These are phyloP conservation scores for Ascodesmis nigricans DNA, from an alignment of 495 filamentous ascomycete species.

Conservation along the genomic window DNA sequence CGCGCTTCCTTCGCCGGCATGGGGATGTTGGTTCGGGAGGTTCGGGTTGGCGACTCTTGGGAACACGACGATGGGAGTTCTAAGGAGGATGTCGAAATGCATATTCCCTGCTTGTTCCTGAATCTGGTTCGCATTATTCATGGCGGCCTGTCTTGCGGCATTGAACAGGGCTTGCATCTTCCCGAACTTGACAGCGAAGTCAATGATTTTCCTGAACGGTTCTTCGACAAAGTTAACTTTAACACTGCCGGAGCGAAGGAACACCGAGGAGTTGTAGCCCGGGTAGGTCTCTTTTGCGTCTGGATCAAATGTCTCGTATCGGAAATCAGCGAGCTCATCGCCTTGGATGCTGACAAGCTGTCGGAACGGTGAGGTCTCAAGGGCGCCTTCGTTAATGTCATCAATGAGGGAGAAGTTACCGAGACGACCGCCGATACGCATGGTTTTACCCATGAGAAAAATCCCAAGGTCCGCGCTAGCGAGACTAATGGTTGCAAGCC, in stretches of 20 bases:
- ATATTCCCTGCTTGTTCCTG: conserved; percentile 75
- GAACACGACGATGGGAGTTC: conserved; percentile 89
- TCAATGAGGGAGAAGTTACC: conserved; percentile 76
- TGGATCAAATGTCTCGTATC: conserved; percentile 83
- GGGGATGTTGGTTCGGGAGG: no score
- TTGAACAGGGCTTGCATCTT: conserved; percentile 99
- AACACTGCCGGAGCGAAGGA: conserved; percentile 72
- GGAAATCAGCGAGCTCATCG: conserved; percentile 90
- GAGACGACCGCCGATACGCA: conserved; percentile 67
- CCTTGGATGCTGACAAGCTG: conserved; percentile 85
- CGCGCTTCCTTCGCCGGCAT: no score
- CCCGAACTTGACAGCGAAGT: conserved; percentile 92
- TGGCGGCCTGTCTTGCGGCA: conserved; percentile 83
- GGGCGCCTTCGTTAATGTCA: conserved; percentile 80
- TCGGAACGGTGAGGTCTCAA: conserved; percentile 55
- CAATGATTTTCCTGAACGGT: conserved; percentile 93
- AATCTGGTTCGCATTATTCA: conserved; percentile 76
- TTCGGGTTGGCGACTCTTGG: conserved; percentile 53
- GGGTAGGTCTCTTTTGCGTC: conserved; percentile 47
- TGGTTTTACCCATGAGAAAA: conserved; percentile 59
- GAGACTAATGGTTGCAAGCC: conserved; percentile 76
- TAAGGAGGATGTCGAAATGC: conserved; percentile 80
- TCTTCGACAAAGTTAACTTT: conserved; percentile 93
- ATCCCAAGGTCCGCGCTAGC: conserved; percentile 79
- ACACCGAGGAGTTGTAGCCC: conserved; percentile 85